Evolutionary conservation across 83 land plant genomes (phyloP).

Genomic region (Diphasiastrum complanatum): DNA sequence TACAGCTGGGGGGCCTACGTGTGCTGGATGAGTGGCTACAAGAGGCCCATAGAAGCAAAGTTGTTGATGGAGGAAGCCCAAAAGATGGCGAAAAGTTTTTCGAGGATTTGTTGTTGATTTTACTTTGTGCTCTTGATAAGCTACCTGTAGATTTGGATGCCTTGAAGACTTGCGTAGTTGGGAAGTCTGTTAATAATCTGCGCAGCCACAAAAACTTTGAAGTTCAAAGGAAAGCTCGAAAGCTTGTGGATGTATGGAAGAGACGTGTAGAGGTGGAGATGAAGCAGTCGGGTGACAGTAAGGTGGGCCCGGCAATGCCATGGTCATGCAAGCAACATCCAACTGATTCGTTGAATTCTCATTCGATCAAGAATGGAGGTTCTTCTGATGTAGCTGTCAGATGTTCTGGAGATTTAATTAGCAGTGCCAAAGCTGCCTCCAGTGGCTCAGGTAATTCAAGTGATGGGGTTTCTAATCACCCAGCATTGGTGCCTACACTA

Average conservation of each 20-base stretch:
- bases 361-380: neutral
- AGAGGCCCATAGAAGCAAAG: neutral
- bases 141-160: constrained; percentile 7
- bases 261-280: constrained; percentile 3
- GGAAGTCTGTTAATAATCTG: constrained; percentile 8
- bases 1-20: neutral
- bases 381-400: neutral
- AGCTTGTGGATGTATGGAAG: constrained; percentile 3
- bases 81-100: neutral
- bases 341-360: neutral
- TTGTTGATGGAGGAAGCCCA: neutral
- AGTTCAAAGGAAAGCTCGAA: constrained; percentile 2
- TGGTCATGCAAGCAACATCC: constrained; percentile 1
- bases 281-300: neutral
- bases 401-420: neutral
- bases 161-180: neutral
- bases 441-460: neutral
- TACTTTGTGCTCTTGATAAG: constrained; percentile 7
- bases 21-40: constrained; percentile 4
- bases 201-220: constrained; percentile 10
- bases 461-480: neutral
- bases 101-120: neutral
- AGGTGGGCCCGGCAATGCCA: neutral
- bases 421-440: no score
- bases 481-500: neutral